These are phyloP conservation scores for Microascus cirrosus DNA, from an alignment of 2,329 filamentous ascomycete species.

Conservation along the genomic window DNA sequence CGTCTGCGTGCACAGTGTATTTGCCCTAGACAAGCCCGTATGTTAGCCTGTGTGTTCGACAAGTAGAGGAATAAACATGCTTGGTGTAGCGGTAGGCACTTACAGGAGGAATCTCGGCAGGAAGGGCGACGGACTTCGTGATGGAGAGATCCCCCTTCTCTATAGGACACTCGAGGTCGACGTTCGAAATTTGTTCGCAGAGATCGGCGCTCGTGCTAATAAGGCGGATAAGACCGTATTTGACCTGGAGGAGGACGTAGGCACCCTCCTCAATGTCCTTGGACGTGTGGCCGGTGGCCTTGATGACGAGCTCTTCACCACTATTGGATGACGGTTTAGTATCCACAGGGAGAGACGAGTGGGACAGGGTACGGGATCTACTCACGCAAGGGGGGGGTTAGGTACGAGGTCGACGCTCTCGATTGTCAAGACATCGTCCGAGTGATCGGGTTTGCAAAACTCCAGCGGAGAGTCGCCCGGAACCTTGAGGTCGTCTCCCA, in stretches of 20 bases:
- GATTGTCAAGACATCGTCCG: constrained; percentile 62
- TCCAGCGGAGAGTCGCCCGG: constrained; percentile 77
- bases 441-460: constrained; percentile 60
- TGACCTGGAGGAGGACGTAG: constrained; percentile 74
- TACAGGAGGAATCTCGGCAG: constrained; percentile 80
- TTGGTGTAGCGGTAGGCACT: constrained; percentile 21
- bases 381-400: constrained; percentile 81
- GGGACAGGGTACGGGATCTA: constrained; percentile 12
- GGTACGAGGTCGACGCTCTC: constrained; percentile 69
- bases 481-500: constrained; percentile 49
- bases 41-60: background rate
- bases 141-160: constrained; percentile 65
- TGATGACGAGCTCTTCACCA: constrained; percentile 66
- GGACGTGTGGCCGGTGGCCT: constrained; percentile 63
- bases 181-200: constrained; percentile 80
- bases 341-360: background rate
- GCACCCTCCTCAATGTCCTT: constrained; percentile 67
- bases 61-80: background rate
- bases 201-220: constrained; percentile 73
- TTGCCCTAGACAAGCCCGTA: constrained; percentile 51
- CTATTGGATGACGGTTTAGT: constrained; percentile 32
- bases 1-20: constrained; percentile 82
- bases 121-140: constrained; percentile 74
- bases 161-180: constrained; percentile 82
- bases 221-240: constrained; percentile 86